Evolutionary conservation across 1,284 basidiomycete genomes (phyloP).

Genomic region (Sanguinoderma infundibulare): DNA sequence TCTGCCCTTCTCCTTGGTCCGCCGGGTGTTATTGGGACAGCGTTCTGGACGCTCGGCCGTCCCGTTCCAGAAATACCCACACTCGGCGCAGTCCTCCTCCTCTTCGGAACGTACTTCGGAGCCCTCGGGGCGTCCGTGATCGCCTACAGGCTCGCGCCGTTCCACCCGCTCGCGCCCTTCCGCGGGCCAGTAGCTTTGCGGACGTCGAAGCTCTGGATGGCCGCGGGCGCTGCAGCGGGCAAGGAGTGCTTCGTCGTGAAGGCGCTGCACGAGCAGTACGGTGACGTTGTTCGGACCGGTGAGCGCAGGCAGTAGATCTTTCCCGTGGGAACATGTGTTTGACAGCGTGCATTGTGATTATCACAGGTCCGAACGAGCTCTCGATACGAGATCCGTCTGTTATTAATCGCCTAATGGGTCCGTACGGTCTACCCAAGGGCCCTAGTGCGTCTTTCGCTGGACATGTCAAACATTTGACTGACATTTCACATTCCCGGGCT

Average conservation of each 20-base stretch:
- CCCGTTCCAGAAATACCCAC: background rate
- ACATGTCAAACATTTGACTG: background rate
- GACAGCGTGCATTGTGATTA: background rate
- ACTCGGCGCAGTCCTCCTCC: background rate
- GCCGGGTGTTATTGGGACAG: constrained; percentile 5
- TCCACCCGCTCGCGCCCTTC: constrained; percentile 35
- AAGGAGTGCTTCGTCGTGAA: background rate
- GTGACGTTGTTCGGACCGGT: constrained; percentile 6
- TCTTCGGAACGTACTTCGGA: constrained; percentile 12
- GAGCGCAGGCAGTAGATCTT: background rate
- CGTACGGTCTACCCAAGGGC: constrained; percentile 11
- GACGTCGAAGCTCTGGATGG: constrained; percentile 26
- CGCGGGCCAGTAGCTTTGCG: constrained; percentile 33
- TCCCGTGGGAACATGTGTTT: background rate
- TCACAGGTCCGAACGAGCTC: constrained; percentile 13
- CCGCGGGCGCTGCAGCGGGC: constrained; percentile 10
- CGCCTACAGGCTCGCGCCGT: constrained; percentile 35
- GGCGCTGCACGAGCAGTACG: constrained; percentile 9
- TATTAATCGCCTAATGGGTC: background rate
- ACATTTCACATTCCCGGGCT: background rate
- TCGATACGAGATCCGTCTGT: constrained; percentile 11
- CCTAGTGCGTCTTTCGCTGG: background rate
- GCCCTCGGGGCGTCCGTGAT: constrained; percentile 7
- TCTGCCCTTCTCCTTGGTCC: constrained; percentile 16
- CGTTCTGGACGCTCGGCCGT: background rate